Conservation (phyloP, 352 stramenopile species). For the Phytophthora pinifolia region DNA sequence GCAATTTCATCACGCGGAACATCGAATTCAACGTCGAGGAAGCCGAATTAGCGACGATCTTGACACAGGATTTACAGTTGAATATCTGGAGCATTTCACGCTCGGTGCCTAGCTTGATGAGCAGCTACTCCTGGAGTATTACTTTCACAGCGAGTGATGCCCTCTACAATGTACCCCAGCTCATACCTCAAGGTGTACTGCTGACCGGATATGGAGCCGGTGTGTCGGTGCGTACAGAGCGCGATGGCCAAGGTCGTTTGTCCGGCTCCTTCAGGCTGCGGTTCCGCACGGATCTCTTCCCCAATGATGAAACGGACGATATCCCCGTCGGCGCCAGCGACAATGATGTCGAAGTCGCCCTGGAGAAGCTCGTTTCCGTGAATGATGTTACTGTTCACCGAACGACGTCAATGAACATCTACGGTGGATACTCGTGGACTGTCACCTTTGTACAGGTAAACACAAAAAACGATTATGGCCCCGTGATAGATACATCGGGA, state of each 20-base stretch:
- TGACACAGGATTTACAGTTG: constrained; percentile 66
- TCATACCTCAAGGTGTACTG: constrained; percentile 50
- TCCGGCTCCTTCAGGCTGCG: constrained; percentile 69
- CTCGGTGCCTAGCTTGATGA: constrained; percentile 37
- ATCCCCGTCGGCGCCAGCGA: constrained; percentile 66
- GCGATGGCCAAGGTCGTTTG: constrained; percentile 61
- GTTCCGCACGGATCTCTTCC: constrained; percentile 75
- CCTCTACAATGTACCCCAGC: constrained; percentile 60
- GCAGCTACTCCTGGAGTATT: constrained; percentile 71
- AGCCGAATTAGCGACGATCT: constrained; percentile 51
- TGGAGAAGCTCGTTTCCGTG: constrained; percentile 76
- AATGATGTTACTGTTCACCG: constrained; percentile 62
- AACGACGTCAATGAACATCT: constrained; percentile 67
- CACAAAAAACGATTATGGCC: constrained; percentile 71
- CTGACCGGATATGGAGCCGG: constrained; percentile 61
- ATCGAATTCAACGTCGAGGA: constrained; percentile 67
- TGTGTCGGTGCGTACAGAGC: constrained; percentile 49
- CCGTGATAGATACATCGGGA: constrained; percentile 62
- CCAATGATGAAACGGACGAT: constrained; percentile 65
- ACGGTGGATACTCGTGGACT: constrained; percentile 83
- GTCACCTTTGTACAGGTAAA: constrained; percentile 84
- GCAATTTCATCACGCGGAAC: constrained; percentile 57
- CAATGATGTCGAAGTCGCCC: constrained; percentile 46
- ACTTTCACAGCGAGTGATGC: constrained; percentile 69
- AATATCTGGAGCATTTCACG: constrained; percentile 56